These are phyloP conservation scores for Collybia sp. DNA, from an alignment of 768 basidiomycete genomes.

Conservation along the genomic window DNA sequence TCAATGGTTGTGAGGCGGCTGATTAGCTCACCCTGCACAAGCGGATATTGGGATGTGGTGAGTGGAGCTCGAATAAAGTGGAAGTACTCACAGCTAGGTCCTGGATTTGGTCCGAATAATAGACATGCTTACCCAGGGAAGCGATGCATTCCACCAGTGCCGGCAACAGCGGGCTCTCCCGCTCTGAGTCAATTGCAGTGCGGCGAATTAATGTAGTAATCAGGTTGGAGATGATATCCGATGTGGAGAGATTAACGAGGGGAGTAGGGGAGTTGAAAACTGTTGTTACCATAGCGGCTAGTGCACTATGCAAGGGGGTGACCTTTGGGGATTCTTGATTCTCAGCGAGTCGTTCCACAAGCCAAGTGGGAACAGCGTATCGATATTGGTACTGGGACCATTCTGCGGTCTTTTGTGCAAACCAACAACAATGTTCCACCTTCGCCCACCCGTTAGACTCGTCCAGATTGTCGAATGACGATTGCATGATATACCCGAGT, in stretches of 20 bases:
- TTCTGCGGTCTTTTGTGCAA: constrained; percentile 70
- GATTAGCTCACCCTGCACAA: constrained; percentile 65
- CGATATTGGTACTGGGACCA: constrained; percentile 95
- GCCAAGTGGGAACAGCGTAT: constrained; percentile 79
- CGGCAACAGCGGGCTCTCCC: constrained; percentile 59
- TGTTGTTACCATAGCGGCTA: constrained; percentile 75
- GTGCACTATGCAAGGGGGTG: constrained; percentile 49
- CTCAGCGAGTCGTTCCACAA: constrained; percentile 73
- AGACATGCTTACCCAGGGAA: constrained; percentile 85
- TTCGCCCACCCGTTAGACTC: constrained; percentile 59
- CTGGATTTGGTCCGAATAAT: constrained; percentile 95
- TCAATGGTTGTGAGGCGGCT: constrained; percentile 70
- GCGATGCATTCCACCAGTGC: constrained; percentile 72
- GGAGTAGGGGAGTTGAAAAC: constrained; percentile 82
- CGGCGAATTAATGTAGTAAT: constrained; percentile 70
- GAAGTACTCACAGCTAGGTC: constrained; percentile 61
- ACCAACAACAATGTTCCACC: constrained; percentile 75
- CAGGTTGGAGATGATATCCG: constrained; percentile 81
- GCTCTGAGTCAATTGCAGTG: constrained; percentile 43
- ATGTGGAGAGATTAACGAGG: constrained; percentile 86
- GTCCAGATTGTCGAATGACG: constrained; percentile 67
- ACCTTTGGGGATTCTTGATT: constrained; percentile 48
- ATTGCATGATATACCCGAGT: constrained; percentile 65
- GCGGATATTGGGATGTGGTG: constrained; percentile 1
- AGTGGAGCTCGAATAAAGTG: background rate